These are phyloP conservation scores for Penicillium subrubescens DNA, from an alignment of 495 filamentous ascomycete species.

Conservation along the genomic window DNA sequence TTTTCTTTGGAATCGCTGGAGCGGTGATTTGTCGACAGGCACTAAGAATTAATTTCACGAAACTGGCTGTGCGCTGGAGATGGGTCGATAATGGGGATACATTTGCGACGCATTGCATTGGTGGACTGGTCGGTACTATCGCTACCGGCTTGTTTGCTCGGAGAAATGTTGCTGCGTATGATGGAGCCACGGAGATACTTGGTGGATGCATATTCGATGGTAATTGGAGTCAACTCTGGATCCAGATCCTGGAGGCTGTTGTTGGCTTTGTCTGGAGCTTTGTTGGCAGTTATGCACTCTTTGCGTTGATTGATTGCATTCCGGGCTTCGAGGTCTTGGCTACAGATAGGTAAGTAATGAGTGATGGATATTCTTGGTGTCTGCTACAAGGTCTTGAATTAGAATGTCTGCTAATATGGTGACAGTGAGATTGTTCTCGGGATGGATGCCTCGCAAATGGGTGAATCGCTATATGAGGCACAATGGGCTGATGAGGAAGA, in stretches of 20 bases:
- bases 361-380: neutral
- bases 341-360: constrained; percentile 31
- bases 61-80: constrained; percentile 30
- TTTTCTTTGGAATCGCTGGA: constrained; percentile 48
- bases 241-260: constrained; percentile 49
- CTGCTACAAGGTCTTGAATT: neutral
- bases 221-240: constrained; percentile 54
- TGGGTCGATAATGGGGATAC: constrained; percentile 53
- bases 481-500: constrained; percentile 44
- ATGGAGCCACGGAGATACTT: constrained; percentile 39
- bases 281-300: constrained; percentile 30
- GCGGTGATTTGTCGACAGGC: constrained; percentile 49
- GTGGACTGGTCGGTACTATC: constrained; percentile 43
- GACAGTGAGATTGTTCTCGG: constrained; percentile 45
- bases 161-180: constrained; percentile 44
- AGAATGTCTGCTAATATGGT: neutral
- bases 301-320: constrained; percentile 35
- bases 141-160: constrained; percentile 40
- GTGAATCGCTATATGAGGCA: constrained; percentile 43
- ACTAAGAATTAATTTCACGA: constrained; percentile 50
- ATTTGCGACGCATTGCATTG: constrained; percentile 50
- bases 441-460: constrained; percentile 52
- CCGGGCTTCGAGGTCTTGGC: constrained; percentile 38
- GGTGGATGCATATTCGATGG: constrained; percentile 51
- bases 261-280: constrained; percentile 45